A percentile compares a stretch with the other conserved stretches of the same genome.
Conservation (phyloP, 495 filamentous ascomycete genomes). For the Lophium mytilinum region DNA sequence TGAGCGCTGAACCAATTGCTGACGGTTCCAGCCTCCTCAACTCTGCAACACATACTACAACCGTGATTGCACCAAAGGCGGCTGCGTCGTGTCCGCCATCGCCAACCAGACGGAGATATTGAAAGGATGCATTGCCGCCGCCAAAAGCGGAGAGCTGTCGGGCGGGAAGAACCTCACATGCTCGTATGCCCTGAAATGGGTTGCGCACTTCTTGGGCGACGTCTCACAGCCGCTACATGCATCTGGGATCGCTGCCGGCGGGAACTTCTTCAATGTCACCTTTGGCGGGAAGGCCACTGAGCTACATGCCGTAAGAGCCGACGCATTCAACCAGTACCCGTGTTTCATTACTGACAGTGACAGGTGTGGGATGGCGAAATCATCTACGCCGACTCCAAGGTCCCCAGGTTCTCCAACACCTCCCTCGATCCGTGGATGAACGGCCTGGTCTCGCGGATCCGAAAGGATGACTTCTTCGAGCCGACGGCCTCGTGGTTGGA, state of each 20-base stretch:
- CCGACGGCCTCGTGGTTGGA: constrained; percentile 20
- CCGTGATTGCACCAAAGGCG: constrained; percentile 22
- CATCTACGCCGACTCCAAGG: constrained; percentile 25
- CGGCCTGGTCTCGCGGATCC: constrained; percentile 18
- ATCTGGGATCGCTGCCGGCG: constrained; percentile 24
- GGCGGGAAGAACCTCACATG: constrained; percentile 25
- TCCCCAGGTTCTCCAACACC: constrained; percentile 24
- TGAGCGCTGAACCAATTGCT: neutral
- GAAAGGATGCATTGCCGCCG: constrained; percentile 21
- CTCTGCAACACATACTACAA: constrained; percentile 23
- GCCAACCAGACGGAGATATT: constrained; percentile 27
- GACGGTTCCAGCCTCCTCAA: constrained; percentile 16
- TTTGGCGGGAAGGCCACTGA: constrained; percentile 18
- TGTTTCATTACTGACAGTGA: constrained; percentile 1
- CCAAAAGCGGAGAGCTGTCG: constrained; percentile 13
- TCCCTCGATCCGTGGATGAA: constrained; percentile 26
- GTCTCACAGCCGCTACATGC: constrained; percentile 30
- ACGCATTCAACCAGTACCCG: neutral
- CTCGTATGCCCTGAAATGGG: constrained; percentile 25
- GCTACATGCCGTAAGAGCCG: constrained; percentile 14
- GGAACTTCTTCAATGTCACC: constrained; percentile 25
- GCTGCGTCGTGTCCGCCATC: constrained; percentile 29
- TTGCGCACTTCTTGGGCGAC: constrained; percentile 22
- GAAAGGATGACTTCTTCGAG: constrained; percentile 23
- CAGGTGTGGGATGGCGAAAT: constrained; percentile 31